A percentile compares a stretch with the other conserved stretches of the same genome.
phyloP scores from a whole-genome alignment of 768 basidiomycete species.

The Leucosporidium yakuticum region DNA sequence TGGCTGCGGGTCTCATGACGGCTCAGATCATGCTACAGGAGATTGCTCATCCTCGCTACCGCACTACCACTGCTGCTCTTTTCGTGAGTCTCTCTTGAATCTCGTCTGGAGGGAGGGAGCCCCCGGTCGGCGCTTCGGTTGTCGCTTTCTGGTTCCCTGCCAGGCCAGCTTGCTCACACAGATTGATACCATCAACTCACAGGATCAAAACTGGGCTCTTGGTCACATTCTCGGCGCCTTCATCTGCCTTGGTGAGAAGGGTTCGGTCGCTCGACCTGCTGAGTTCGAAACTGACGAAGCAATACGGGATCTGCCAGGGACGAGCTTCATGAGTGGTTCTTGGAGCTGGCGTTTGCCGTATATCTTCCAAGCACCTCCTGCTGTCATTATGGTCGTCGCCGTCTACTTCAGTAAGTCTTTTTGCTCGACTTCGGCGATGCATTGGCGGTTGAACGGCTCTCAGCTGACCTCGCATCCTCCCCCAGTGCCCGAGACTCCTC shows the following conservation, averaged over 20 bases:
- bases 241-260: no score
- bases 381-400: conserved; percentile 59
- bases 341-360: conserved; percentile 83
- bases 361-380: conserved; percentile 62
- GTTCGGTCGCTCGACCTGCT: no score
- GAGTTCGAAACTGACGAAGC: no score
- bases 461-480: no score
- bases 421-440: no score
- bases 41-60: conserved; percentile 11
- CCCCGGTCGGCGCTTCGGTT: not conserved
- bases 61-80: not conserved
- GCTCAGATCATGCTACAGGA: conserved; percentile 11
- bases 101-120: not conserved
- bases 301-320: not conserved
- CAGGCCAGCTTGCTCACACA: no score
- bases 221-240: no score
- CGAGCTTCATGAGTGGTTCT: not conserved
- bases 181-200: no score
- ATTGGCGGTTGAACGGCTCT: no score
- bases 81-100: not conserved
- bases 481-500: conserved; percentile 66
- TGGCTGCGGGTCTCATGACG: conserved; percentile 1
- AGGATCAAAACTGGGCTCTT: no score
- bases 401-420: conserved; percentile 42
- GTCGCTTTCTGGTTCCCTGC: no score